Conservation (phyloP, 345 rosid genomes). For the Dipteronia sinensis region DNA sequence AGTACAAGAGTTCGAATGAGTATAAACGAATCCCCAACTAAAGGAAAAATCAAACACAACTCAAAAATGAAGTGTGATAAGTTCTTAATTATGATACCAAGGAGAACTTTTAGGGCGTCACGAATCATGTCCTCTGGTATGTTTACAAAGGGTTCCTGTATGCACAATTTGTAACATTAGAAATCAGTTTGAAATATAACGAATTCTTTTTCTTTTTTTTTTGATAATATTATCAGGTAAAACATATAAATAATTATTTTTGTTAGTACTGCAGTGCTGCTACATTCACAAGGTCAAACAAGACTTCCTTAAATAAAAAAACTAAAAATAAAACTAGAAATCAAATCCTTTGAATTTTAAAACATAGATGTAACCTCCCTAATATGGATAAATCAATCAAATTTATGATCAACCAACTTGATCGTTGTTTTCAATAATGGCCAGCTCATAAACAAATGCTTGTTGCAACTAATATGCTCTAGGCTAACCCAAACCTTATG, state of each 20-base stretch:
- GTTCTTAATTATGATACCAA: slow-evolving; percentile 50
- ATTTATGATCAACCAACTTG: neutral
- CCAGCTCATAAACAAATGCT: slow-evolving; percentile 8
- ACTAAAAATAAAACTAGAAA: neutral
- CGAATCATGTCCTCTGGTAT: slow-evolving; percentile 78
- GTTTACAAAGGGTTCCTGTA: slow-evolving; percentile 85
- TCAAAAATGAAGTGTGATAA: slow-evolving; percentile 6
- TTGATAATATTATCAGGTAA: neutral
- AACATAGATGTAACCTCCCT: slow-evolving; percentile 1
- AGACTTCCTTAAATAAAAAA: neutral
- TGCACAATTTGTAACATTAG: slow-evolving; percentile 5
- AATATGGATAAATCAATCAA: neutral
- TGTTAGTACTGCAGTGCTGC: neutral
- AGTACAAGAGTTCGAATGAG: slow-evolving; percentile 4
- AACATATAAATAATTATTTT: neutral
- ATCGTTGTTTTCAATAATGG: slow-evolving; percentile 1
- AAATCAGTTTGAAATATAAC: neutral
- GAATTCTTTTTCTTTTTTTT: slow-evolving; percentile 7
- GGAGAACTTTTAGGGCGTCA: slow-evolving; percentile 83
- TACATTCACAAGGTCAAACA: neutral
- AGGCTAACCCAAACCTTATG: slow-evolving; percentile 5
- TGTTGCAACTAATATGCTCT: slow-evolving; percentile 11
- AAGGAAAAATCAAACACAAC: neutral
- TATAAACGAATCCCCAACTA: neutral
- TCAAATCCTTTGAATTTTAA: neutral